Base-by-base conservation (phyloP, 2,329 filamentous ascomycete species). In the Ophiostoma ips region DNA sequence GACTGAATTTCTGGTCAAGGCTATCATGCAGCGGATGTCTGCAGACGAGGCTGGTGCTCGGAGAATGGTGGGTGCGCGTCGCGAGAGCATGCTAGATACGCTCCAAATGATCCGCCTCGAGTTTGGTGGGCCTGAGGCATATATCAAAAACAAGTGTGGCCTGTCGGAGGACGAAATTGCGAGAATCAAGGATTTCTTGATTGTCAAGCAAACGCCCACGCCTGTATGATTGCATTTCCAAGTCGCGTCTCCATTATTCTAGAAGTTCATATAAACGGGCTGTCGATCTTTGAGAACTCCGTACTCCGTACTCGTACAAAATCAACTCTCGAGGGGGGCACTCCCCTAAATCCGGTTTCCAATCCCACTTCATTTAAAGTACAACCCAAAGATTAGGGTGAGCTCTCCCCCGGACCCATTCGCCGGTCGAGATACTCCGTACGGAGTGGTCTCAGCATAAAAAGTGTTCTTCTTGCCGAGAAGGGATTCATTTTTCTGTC, bases 51-150 rank as follows among this genome's bases (percentile, higher is more conserved):
- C 60, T 34, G 67, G 64, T n/a, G 71, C 70, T 2, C 63, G 63
- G 58, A 62, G 66, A 18, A 70, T 73, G 68, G 62, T 74, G 16
- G 63, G 67, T 30, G 65, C 71, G 5, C 64, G 70, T 44, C 70
- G 68, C 16, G 68, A 71, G 57, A 67, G 64, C 52, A 75, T 76
- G 71, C 56, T 70, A 24, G 64, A 59, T n/a, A 71, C 69, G 8
- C 60, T 76, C 7, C 63, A 70, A 46, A 73, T 78, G 67, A 66
- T 87, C 44, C 68, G 74, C 45, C 63, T 68, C 28, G 70, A 73
- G 53, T 83, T 78, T 64, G 82, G 81, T 3, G 75, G 80, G 2
- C 71, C 76, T 2, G 80, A 86, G 60, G 64, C 64, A 13, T 88
- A 85, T 63, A 67, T 86, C 55, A 65, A 68, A 50, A 66, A 74